These are phyloP conservation scores for Coemansia sp. DNA, from an alignment of 192 early-diverging fungal genomes.

Conservation along the genomic window DNA sequence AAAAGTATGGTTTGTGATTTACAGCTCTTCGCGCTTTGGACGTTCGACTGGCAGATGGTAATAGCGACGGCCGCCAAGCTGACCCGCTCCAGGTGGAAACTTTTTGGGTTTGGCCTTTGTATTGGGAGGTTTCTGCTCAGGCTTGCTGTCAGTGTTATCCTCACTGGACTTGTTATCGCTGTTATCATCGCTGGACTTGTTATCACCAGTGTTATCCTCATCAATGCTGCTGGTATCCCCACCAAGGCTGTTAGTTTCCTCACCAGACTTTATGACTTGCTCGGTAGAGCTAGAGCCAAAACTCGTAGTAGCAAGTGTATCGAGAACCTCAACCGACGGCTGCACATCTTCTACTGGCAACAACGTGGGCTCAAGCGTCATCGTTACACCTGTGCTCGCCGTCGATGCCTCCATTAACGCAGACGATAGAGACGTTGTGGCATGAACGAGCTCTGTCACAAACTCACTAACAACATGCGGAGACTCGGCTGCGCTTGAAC, in stretches of 20 bases:
- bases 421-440: background rate
- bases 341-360: background rate
- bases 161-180: background rate
- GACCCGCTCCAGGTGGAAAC: background rate
- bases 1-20: constrained; percentile 7
- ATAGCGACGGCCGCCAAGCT: background rate
- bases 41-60: constrained; percentile 22
- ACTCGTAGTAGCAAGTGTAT: constrained; percentile 16
- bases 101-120: background rate
- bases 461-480: background rate
- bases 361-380: background rate
- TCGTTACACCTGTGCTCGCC: background rate
- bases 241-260: too few species aligned
- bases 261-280: too few species aligned
- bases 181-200: background rate
- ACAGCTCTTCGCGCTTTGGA: constrained; percentile 16
- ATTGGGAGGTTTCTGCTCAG: background rate
- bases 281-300: background rate
- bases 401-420: background rate
- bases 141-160: background rate
- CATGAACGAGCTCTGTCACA: constrained; percentile 1
- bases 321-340: constrained; percentile 1
- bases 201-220: background rate
- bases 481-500: background rate
- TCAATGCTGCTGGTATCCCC: too few species aligned